These are phyloP conservation scores for Hypsizygus ulmarius DNA, from an alignment of 1,284 basidiomycete species.

Conservation along the genomic window DNA sequence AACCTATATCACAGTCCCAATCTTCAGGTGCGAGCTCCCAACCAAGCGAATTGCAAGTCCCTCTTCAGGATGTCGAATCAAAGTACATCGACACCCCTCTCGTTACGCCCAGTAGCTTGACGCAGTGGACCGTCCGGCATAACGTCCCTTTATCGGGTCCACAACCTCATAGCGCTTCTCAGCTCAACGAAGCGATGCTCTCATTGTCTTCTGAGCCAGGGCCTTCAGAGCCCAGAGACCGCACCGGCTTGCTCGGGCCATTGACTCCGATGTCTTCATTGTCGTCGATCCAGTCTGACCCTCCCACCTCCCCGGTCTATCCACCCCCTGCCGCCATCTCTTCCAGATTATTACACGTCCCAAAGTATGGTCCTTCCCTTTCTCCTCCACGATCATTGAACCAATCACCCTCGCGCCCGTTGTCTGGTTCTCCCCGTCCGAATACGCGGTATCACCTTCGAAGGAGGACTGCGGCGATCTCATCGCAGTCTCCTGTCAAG, in stretches of 20 bases:
- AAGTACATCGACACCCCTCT: slow-evolving; percentile 51
- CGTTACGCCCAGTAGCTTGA: slow-evolving; percentile 53
- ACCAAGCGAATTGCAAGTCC: slow-evolving; percentile 13
- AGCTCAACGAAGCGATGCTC: slow-evolving; percentile 27
- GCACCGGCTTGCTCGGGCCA: slow-evolving; percentile 15
- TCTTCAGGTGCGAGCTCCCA: slow-evolving; percentile 14
- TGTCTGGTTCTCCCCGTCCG: slow-evolving; percentile 12
- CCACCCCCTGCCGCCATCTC: not conserved
- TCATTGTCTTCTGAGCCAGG: slow-evolving; percentile 36
- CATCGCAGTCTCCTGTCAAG: slow-evolving; percentile 15
- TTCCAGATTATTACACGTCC: slow-evolving; percentile 8
- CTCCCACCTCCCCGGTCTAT: slow-evolving; percentile 5
- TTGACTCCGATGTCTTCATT: slow-evolving; percentile 19
- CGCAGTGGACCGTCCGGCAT: slow-evolving; percentile 40
- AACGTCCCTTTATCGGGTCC: slow-evolving; percentile 35
- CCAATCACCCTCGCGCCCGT: slow-evolving; percentile 6
- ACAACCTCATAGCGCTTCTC: slow-evolving; percentile 36
- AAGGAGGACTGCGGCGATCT: slow-evolving; percentile 26
- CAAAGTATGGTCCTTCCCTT: slow-evolving; percentile 7
- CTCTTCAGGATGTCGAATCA: slow-evolving; percentile 31
- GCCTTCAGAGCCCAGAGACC: slow-evolving; percentile 22
- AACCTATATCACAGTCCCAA: slow-evolving; percentile 13
- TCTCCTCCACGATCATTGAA: slow-evolving; percentile 6
- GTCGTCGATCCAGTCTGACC: slow-evolving; percentile 19
- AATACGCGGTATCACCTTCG: slow-evolving; percentile 26